These are phyloP conservation scores for Cudoniella acicularis DNA, from an alignment of 495 filamentous ascomycete species.

Conservation along the genomic window DNA sequence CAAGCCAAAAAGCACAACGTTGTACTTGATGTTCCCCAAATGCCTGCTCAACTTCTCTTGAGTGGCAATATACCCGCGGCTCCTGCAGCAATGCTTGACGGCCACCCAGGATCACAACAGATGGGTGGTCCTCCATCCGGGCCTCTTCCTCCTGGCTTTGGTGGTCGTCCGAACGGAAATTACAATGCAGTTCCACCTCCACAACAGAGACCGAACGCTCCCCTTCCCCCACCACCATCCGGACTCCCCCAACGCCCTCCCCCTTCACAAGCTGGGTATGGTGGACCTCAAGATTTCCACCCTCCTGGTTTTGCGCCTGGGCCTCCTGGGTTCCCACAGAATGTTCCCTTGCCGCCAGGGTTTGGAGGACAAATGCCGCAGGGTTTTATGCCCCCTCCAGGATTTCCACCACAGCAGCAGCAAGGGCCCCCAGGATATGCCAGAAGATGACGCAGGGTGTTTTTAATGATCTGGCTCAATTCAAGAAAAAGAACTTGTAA, in stretches of 20 bases:
- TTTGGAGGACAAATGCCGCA: slow-evolving; percentile 22
- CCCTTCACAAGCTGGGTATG: slow-evolving; percentile 72
- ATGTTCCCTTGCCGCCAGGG: slow-evolving; percentile 20
- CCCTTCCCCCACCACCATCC: slow-evolving; percentile 60
- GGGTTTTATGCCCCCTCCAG: slow-evolving; percentile 22
- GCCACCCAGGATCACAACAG: slow-evolving; percentile 26
- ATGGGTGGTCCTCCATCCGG: slow-evolving; percentile 34
- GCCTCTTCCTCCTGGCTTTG: slow-evolving; percentile 39
- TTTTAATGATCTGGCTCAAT: not conserved
- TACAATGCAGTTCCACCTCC: slow-evolving; percentile 26
- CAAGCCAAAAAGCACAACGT: slow-evolving; percentile 95
- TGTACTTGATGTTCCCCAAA: slow-evolving; percentile 61
- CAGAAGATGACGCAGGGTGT: slow-evolving; percentile 9
- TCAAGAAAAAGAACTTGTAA: no score
- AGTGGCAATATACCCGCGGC: slow-evolving; percentile 19
- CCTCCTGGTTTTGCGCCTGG: slow-evolving; percentile 34
- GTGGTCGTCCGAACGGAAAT: slow-evolving; percentile 27
- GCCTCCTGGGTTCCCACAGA: slow-evolving; percentile 17
- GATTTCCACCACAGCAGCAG: slow-evolving; percentile 18
- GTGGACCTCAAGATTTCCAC: slow-evolving; percentile 67
- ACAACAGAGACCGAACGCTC: slow-evolving; percentile 28
- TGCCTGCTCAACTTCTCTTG: slow-evolving; percentile 39
- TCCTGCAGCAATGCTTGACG: slow-evolving; percentile 30
- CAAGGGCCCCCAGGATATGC: slow-evolving; percentile 26
- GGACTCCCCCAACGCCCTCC: slow-evolving; percentile 77